Percentiles rank a stretch among this genome's conserved stretches.
These are phyloP conservation scores for Aspergillus novoparasiticus DNA, from an alignment of 2,329 filamentous ascomycete species.

Conservation along the genomic window DNA sequence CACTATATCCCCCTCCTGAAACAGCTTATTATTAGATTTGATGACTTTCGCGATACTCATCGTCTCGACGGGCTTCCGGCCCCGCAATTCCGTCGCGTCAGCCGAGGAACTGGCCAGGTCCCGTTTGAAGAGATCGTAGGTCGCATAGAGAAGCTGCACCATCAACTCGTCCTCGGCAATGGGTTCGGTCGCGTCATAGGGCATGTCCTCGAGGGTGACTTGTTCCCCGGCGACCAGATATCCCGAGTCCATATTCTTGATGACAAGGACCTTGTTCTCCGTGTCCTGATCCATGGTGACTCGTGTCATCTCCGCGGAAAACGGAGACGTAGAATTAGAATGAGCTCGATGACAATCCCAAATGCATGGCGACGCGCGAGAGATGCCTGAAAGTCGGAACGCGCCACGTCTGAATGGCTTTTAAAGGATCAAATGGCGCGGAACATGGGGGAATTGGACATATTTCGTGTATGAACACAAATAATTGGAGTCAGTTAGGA, in stretches of 20 bases:
- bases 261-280: conserved; percentile 73
- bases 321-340: background rate
- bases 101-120: conserved; percentile 71
- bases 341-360: background rate
- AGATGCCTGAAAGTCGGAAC: background rate
- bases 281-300: background rate
- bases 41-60: conserved; percentile 68
- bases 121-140: conserved; percentile 83
- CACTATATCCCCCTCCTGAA: conserved; percentile 69
- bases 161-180: conserved; percentile 68
- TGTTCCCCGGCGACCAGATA: conserved; percentile 72
- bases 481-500: background rate
- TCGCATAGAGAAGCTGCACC: conserved; percentile 71
- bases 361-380: background rate
- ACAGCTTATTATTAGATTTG: conserved; percentile 67
- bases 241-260: conserved; percentile 67
- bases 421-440: background rate
- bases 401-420: background rate
- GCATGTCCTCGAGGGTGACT: conserved; percentile 65
- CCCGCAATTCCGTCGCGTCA: conserved; percentile 67
- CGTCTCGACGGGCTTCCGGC: conserved; percentile 64
- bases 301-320: background rate
- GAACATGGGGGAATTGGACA: background rate
- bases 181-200: conserved; percentile 62
- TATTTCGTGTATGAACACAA: background rate